phyloP scores from a whole-genome alignment of 345 rosid genomes.

The Lepidium didymum region DNA sequence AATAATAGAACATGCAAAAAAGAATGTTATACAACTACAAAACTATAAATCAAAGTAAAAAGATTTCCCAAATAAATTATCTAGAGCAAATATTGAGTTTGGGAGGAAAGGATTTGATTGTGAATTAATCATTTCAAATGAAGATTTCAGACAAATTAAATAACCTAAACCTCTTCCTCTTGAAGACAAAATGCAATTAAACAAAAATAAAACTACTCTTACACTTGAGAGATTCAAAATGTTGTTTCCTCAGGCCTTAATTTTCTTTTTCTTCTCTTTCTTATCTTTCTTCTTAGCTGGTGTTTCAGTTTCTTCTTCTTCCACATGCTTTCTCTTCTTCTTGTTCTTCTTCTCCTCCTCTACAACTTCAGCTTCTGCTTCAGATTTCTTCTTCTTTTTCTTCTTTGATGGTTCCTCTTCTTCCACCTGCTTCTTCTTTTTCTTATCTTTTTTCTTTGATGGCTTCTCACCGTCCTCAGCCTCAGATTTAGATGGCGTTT shows the following conservation, averaged over 20 bases:
- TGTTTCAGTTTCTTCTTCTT: slow-evolving; percentile 26
- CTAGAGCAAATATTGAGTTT: neutral
- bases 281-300: slow-evolving; percentile 33
- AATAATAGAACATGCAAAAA: neutral
- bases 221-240: neutral
- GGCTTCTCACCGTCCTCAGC: slow-evolving; percentile 19
- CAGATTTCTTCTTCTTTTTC: slow-evolving; percentile 41
- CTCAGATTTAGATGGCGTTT: slow-evolving; percentile 22
- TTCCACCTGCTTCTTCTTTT: slow-evolving; percentile 37
- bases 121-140: neutral
- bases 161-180: neutral
- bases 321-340: slow-evolving; percentile 42
- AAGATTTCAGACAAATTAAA: neutral
- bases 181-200: neutral
- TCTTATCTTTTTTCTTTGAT: slow-evolving; percentile 36
- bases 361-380: slow-evolving; percentile 12
- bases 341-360: slow-evolving; percentile 31
- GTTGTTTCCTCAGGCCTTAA: slow-evolving; percentile 25
- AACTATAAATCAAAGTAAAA: neutral
- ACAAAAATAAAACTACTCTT: neutral
- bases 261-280: slow-evolving; percentile 44
- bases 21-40: neutral
- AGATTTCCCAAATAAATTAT: neutral
- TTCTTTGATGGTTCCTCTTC: slow-evolving; percentile 48
- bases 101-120: neutral